Evolutionary conservation across 352 stramenopile species (phyloP).

Genomic region (Phytophthora multivora): DNA sequence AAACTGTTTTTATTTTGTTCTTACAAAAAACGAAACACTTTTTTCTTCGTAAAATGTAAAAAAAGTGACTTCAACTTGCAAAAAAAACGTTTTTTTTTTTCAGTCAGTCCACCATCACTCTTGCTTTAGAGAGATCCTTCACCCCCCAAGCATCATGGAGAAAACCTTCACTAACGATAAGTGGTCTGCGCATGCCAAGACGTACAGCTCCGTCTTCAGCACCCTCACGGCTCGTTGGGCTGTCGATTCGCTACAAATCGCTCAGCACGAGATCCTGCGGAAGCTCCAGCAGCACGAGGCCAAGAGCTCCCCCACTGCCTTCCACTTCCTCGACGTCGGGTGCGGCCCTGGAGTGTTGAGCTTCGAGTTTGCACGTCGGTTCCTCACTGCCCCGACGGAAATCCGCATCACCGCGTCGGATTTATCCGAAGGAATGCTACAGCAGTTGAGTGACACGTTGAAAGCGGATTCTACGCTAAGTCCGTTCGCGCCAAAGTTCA

Average conservation of each 20-base stretch:
- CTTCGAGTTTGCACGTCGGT: constrained; percentile 46
- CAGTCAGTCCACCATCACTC: not conserved
- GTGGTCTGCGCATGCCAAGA: constrained; percentile 37
- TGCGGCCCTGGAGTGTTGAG: constrained; percentile 37
- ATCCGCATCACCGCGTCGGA: constrained; percentile 48
- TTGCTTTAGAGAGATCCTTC: not conserved
- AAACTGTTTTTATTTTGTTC: too few species aligned
- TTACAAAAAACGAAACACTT: too few species aligned
- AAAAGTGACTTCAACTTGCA: too few species aligned
- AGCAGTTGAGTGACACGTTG: constrained; percentile 33
- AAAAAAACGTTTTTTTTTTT: not conserved
- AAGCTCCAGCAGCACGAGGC: constrained; percentile 26
- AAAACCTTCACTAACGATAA: constrained; percentile 37
- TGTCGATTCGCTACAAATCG: constrained; percentile 31
- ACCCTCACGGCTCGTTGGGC: constrained; percentile 28
- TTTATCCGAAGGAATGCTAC: constrained; percentile 47
- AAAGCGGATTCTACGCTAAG: constrained; percentile 15
- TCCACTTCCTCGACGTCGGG: constrained; percentile 46
- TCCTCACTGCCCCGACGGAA: constrained; percentile 10
- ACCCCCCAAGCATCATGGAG: constrained; percentile 20
- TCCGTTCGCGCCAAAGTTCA: constrained; percentile 30
- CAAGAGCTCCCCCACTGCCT: constrained; percentile 5
- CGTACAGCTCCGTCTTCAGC: constrained; percentile 31
- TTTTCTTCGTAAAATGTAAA: too few species aligned
- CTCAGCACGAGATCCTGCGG: constrained; percentile 28